Conservation (phyloP, 345 rosid species). For the Rhodamnia argentea region DNA sequence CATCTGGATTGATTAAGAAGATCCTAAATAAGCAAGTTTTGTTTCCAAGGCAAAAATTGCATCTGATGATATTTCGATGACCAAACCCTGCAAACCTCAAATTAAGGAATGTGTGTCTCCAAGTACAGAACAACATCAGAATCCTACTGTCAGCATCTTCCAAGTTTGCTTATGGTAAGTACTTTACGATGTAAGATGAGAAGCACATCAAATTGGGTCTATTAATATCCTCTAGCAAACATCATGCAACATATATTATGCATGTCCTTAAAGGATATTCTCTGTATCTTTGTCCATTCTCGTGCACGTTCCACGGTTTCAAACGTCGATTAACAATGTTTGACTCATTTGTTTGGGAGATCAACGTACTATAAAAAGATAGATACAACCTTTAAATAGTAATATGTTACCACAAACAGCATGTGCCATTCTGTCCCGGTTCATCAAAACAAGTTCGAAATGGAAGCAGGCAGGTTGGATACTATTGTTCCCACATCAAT, state of each 20-base stretch:
- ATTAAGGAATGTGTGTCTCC: not conserved
- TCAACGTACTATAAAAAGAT: not conserved
- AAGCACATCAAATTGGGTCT: not conserved
- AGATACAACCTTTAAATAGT: not conserved
- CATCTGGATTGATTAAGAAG: conserved; percentile 21
- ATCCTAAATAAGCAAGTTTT: not conserved
- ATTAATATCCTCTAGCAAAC: not conserved
- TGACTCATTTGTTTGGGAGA: not conserved
- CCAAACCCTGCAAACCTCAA: not conserved
- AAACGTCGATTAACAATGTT: not conserved
- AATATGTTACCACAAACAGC: not conserved
- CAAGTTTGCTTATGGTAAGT: not conserved
- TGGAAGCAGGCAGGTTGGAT: too few relatives aligned
- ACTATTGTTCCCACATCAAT: not conserved
- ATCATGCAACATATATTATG: not conserved
- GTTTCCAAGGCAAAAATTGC: not conserved
- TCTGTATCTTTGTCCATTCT: not conserved
- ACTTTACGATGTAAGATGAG: not conserved
- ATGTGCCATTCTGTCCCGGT: not conserved
- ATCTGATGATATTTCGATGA: not conserved
- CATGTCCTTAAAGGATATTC: not conserved
- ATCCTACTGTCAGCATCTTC: not conserved
- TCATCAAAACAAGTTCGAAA: not conserved
- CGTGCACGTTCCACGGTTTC: not conserved
- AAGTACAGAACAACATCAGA: not conserved